These are phyloP conservation scores for Rickenella mellea DNA, from an alignment of 768 basidiomycete species.

Conservation along the genomic window DNA sequence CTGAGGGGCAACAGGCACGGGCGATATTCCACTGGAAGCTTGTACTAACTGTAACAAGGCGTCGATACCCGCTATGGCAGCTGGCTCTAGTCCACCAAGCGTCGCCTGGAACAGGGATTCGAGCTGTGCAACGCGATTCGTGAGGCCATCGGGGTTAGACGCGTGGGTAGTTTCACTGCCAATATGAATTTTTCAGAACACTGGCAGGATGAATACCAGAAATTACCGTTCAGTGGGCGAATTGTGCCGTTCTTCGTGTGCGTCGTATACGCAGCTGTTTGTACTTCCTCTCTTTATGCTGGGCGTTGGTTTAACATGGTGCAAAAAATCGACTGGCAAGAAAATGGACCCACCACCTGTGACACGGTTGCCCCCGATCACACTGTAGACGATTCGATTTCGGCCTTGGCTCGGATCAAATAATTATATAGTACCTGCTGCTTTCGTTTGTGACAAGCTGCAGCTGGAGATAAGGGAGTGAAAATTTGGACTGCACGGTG, in stretches of 20 bases:
- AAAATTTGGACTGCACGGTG: not conserved
- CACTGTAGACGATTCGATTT: slow-evolving; percentile 6
- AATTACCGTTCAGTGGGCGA: too few species aligned
- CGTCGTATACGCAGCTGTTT: slow-evolving; percentile 12
- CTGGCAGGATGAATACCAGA: too few species aligned
- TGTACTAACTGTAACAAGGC: slow-evolving; percentile 12
- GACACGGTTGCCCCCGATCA: slow-evolving; percentile 16
- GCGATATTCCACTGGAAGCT: not conserved
- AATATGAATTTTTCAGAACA: too few species aligned
- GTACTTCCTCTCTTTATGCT: slow-evolving; percentile 12
- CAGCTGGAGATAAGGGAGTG: not conserved
- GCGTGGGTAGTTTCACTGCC: too few species aligned
- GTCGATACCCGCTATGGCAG: slow-evolving; percentile 10
- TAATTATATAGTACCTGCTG: slow-evolving; percentile 10
- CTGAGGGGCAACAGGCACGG: too few species aligned
- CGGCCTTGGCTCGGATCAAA: not conserved
- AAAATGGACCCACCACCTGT: slow-evolving; percentile 10
- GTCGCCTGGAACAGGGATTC: slow-evolving; percentile 2
- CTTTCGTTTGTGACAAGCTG: slow-evolving; percentile 16
- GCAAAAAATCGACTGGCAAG: not conserved
- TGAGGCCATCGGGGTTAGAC: too few species aligned
- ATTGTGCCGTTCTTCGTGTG: slow-evolving; percentile 5
- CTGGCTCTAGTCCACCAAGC: slow-evolving; percentile 5
- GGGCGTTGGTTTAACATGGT: not conserved
- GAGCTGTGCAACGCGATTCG: slow-evolving; percentile 2